Evolutionary conservation across 1,284 basidiomycete species (phyloP).

Genomic region (Megacollybia platyphylla): DNA sequence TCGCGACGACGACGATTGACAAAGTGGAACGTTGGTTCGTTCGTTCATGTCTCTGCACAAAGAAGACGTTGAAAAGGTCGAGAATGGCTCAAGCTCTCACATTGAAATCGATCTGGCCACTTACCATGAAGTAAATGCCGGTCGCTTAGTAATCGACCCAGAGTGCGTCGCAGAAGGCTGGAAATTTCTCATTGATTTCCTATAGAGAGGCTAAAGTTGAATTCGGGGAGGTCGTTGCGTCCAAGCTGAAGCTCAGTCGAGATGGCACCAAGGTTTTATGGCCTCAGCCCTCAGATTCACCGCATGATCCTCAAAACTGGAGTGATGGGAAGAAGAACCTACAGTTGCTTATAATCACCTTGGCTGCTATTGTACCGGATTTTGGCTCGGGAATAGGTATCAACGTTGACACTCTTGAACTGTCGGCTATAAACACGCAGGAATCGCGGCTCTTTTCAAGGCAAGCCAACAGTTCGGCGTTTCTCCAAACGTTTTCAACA

Average conservation of each 20-base stretch:
- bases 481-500: conserved; percentile 41
- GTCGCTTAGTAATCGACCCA: conserved; percentile 51
- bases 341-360: conserved; percentile 34
- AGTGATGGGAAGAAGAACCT: conserved; percentile 22
- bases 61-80: too few species aligned
- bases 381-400: conserved; percentile 37
- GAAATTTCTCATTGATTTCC: conserved; percentile 8
- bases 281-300: conserved; percentile 43
- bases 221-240: conserved; percentile 30
- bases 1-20: too few species aligned
- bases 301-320: conserved; percentile 44
- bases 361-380: conserved; percentile 40
- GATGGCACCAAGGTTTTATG: conserved; percentile 36
- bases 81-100: too few species aligned
- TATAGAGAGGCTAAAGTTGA: conserved; percentile 35
- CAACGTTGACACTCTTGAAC: conserved; percentile 2
- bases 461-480: conserved; percentile 40
- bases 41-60: too few species aligned
- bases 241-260: conserved; percentile 28
- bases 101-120: conserved; percentile 24
- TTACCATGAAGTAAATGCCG: conserved; percentile 43
- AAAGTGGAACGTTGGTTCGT: too few species aligned
- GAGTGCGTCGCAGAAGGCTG: conserved; percentile 20
- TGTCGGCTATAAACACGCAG: conserved; percentile 12
- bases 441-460: conserved; percentile 42